Base-by-base conservation (phyloP, 371 early-diverging fungal species). In the Circinella minor region DNA sequence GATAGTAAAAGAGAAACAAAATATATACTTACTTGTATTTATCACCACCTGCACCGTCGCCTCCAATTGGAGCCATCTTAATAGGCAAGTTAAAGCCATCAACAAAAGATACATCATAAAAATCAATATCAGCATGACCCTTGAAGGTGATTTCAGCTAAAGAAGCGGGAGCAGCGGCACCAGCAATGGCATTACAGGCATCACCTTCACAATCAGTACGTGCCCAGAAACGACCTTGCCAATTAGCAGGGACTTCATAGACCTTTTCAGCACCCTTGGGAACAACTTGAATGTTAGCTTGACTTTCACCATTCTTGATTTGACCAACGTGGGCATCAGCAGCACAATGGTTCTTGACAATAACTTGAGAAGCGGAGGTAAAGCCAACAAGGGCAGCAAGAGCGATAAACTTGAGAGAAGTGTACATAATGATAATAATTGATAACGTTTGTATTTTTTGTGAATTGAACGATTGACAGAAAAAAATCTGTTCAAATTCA, bases 1-100 rank as follows among this genome's bases (percentile, higher is more conserved):
- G 2, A 27, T 27, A 27, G 2, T 27, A 27, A 27, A 27, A 27
- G n/a, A n/a, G n/a, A 27, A 27, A 27, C 2, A 27, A 27, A 27
- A 27, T 27, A 27, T 27, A 27, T 27, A 27, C 27, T 27, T 27
- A 27, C 27, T 27, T 64, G 38, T 75, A 76, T 37, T 69, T 59
- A 18, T 65, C 63, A 39, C 57, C 67, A 59, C 61, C 38, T 48
- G 14, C 39, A 38, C 62, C 63, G 46, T 43, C 63, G 27, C 43
- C 57, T 39, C 63, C 55, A 46, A 63, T 65, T 10, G 81, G 79
- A n/a, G 66, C n/a, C 27, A 81, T 74, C 60, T 55, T 36, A 10
- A 81, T 37, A 4, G 81, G 81, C 15, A 81, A 61, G n/a, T 81
- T 81, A 65, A 68, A 77, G 6, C 81, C 81, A 55, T 81, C 81